Percentiles rank a stretch among this genome's conserved stretches.
Evolutionary conservation across 73 alveolate species (phyloP).

Genomic region (Tetrahymena elliotti): DNA sequence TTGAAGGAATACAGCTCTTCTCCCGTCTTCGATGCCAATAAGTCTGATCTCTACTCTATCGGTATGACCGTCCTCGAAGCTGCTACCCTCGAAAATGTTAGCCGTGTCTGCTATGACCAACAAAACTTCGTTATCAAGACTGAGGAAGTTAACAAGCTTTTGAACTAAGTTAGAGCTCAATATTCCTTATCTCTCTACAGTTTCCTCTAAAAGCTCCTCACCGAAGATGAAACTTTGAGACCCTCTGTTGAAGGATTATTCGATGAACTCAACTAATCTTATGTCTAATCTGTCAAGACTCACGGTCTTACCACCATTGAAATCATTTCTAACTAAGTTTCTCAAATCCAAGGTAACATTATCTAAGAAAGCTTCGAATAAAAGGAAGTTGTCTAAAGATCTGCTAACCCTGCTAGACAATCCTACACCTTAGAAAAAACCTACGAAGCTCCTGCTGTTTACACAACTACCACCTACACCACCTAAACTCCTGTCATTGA

Average conservation of each 20-base stretch:
- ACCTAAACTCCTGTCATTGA: neutral
- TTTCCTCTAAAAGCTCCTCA: neutral
- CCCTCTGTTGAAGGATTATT: neutral
- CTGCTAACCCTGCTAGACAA: neutral
- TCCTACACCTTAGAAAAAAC: neutral
- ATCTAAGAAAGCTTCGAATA: neutral
- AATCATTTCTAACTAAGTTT: neutral
- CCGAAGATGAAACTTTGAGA: neutral
- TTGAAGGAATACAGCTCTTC: neutral
- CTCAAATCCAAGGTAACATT: neutral
- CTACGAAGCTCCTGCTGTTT: neutral
- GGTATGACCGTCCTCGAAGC: constrained; percentile 1
- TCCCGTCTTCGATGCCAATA: neutral
- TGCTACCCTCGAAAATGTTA: neutral
- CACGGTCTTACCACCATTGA: neutral
- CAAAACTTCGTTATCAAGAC: neutral
- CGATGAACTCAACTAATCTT: neutral
- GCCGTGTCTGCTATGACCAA: neutral
- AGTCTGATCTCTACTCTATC: neutral
- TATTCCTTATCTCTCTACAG: neutral
- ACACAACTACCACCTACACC: neutral
- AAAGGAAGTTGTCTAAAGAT: neutral
- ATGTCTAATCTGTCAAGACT: neutral
- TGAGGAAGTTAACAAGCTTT: neutral
- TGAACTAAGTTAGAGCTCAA: neutral